phyloP scores from a whole-genome alignment of 2,329 filamentous ascomycete genomes.

The Cladosporium velox region DNA sequence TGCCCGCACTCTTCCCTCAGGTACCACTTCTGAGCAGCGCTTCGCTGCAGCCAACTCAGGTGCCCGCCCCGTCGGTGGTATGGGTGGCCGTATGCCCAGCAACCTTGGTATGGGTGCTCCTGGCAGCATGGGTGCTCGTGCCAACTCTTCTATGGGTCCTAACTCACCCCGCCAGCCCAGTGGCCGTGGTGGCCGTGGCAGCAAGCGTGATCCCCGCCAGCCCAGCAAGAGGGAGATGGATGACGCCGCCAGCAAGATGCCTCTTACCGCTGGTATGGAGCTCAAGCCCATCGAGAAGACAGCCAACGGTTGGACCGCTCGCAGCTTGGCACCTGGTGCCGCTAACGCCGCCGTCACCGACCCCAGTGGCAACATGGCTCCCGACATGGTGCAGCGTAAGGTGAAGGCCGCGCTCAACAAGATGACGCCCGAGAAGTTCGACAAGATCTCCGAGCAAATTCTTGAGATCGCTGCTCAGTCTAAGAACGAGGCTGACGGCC shows the following conservation, averaged over 20 bases:
- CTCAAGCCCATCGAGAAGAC: constrained; percentile 76
- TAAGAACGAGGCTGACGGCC: constrained; percentile 90
- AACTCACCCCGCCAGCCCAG: constrained; percentile 64
- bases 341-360: constrained; percentile 46
- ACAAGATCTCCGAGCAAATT: constrained; percentile 91
- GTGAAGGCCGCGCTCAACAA: constrained; percentile 98
- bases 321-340: constrained; percentile 59
- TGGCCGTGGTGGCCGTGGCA: constrained; percentile 59
- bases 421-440: constrained; percentile 99
- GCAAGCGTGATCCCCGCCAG: constrained; percentile 60
- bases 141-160: constrained; percentile 64
- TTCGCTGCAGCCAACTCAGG: constrained; percentile 51
- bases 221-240: constrained; percentile 59
- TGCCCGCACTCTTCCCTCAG: constrained; percentile 65
- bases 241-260: constrained; percentile 82
- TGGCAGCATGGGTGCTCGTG: constrained; percentile 40
- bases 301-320: constrained; percentile 85
- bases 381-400: constrained; percentile 95
- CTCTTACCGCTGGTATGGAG: constrained; percentile 79
- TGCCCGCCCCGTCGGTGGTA: constrained; percentile 39
- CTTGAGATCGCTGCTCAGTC: constrained; percentile 90
- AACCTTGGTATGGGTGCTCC: constrained; percentile 51
- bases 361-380: constrained; percentile 68
- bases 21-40: constrained; percentile 75
- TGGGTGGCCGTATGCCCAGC: constrained; percentile 58